These are phyloP conservation scores for Cynara cardunculus DNA, from an alignment of 129 eudicot genomes.

Conservation along the genomic window DNA sequence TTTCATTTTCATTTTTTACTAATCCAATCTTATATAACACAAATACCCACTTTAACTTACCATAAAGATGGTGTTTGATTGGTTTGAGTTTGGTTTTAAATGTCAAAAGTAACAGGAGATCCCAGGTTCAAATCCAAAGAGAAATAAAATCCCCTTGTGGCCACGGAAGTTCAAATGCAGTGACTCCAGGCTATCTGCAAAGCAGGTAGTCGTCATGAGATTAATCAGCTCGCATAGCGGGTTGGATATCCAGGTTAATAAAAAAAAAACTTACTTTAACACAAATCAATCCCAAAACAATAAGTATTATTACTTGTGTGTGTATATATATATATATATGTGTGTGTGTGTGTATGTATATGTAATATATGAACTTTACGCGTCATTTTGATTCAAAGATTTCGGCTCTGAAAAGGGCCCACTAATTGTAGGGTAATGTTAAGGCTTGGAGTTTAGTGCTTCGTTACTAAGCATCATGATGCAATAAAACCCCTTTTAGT, in stretches of 20 bases:
- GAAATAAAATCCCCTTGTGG: no score
- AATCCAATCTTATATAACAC: not conserved
- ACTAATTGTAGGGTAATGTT: not conserved
- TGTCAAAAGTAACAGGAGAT: no score
- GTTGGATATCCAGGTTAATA: no score
- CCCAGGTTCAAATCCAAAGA: no score
- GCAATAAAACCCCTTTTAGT: not conserved
- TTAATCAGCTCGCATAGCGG: no score
- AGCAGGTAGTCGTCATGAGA: no score
- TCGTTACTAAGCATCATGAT: not conserved
- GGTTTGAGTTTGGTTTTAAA: no score
- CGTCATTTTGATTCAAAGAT: not conserved
- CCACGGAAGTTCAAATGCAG: no score
- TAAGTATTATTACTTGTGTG: not conserved
- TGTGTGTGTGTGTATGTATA: not conserved
- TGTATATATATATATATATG: not conserved
- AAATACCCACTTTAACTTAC: no score
- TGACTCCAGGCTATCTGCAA: no score
- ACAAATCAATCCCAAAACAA: not conserved
- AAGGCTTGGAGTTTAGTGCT: not conserved
- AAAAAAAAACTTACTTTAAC: no score
- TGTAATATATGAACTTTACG: not conserved
- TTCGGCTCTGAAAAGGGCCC: not conserved
- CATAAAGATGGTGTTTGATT: no score
- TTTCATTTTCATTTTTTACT: not conserved